phyloP scores from a whole-genome alignment of 2,329 filamentous ascomycete species.

The Amesomyces nigricolor region DNA sequence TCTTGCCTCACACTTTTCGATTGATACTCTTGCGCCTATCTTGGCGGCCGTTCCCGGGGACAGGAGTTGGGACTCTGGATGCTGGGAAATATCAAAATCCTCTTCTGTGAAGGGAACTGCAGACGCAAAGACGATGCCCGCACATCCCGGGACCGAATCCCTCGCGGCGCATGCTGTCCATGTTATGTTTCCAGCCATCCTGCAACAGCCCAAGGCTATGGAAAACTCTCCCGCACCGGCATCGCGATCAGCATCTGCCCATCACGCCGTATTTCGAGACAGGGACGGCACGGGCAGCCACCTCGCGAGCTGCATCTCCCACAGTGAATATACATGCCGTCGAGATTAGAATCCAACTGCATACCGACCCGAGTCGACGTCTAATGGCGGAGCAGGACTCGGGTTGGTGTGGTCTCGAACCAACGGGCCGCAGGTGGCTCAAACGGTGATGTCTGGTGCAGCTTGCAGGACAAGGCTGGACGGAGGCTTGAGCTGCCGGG shows the following conservation, averaged over 20 bases:
- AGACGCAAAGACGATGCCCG: neutral
- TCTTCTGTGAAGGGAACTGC: neutral
- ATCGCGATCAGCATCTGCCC: neutral
- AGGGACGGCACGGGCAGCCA: neutral
- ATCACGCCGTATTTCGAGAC: neutral
- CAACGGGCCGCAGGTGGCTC: neutral
- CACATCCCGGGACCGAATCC: neutral
- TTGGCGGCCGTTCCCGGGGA: neutral
- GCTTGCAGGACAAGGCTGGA: neutral
- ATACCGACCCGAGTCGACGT: neutral
- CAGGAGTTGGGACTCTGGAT: neutral
- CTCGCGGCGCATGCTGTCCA: neutral
- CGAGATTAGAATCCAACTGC: conserved; percentile 3
- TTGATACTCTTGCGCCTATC: conserved; percentile 22
- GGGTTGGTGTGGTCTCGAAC: too few relatives aligned
- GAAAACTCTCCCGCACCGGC: neutral
- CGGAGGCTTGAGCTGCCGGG: too few relatives aligned
- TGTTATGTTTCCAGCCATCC: neutral
- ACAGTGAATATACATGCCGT: neutral
- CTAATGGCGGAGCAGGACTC: conserved; percentile 8
- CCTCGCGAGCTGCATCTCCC: neutral
- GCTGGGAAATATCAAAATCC: neutral
- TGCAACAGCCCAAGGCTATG: neutral
- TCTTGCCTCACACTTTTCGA: conserved; percentile 11
- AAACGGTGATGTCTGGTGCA: neutral